Conservation (phyloP, 176 grass and related monocot species). For the Zizania latifolia region DNA sequence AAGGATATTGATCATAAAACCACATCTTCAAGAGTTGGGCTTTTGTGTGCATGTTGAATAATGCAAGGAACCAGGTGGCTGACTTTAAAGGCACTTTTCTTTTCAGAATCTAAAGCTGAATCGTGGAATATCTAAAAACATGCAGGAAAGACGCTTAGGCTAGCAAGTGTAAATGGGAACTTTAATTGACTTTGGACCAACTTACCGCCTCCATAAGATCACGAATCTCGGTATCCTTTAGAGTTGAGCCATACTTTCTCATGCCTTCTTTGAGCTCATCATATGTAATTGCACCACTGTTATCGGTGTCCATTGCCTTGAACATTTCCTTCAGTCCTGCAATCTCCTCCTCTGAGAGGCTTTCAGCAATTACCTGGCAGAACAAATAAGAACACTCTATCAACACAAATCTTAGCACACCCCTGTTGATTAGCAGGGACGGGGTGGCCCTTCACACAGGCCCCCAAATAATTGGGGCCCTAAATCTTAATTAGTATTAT, state of each 20-base stretch:
- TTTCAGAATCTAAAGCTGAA: constrained; percentile 20
- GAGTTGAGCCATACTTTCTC: constrained; percentile 51
- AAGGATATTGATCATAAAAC: constrained; percentile 7
- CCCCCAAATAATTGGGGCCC: no score
- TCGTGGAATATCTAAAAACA: background rate
- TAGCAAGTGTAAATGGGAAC: background rate
- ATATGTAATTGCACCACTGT: constrained; percentile 71
- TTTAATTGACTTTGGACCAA: background rate
- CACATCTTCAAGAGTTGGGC: background rate
- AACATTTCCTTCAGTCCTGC: constrained; percentile 78
- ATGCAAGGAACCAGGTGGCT: no score
- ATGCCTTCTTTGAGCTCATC: constrained; percentile 80
- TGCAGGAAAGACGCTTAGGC: background rate
- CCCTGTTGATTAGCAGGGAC: no score
- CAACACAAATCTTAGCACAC: background rate
- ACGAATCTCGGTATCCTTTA: constrained; percentile 63
- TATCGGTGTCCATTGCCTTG: constrained; percentile 63
- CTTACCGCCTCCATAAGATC: constrained; percentile 80
- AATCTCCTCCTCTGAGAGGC: constrained; percentile 78
- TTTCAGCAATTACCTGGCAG: constrained; percentile 75
- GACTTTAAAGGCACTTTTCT: background rate
- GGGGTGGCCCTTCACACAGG: no score
- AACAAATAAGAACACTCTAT: constrained; percentile 9
- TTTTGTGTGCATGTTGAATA: background rate
- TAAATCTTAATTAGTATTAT: no score